These are phyloP conservation scores for Candida caryicola DNA, from an alignment of 805 yeast species.

Conservation along the genomic window DNA sequence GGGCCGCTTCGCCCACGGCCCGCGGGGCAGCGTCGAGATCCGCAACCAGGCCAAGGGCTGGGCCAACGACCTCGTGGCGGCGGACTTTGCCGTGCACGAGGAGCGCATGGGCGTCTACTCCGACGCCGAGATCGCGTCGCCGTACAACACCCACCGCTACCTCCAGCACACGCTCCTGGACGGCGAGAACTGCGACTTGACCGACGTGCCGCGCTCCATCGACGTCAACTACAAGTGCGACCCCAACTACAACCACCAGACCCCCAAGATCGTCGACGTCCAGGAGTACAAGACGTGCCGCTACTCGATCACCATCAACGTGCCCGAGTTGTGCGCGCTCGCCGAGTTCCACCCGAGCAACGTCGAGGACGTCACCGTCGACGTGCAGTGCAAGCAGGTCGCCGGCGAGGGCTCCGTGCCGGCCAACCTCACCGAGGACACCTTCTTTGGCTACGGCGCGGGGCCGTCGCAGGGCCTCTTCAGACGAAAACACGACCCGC, in stretches of 20 bases:
- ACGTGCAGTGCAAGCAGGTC: conserved; percentile 25
- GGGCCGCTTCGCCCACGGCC: conserved; percentile 33
- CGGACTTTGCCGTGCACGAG: conserved; percentile 27
- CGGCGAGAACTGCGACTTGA: conserved; percentile 63
- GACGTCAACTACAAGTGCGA: conserved; percentile 61
- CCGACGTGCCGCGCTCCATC: conserved; percentile 48
- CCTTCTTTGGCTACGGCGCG: background rate
- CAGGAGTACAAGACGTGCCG: conserved; percentile 57
- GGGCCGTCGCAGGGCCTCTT: background rate
- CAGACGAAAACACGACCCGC: conserved; percentile 17
- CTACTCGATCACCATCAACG: conserved; percentile 49
- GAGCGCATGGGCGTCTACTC: conserved; percentile 24
- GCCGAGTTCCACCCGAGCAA: conserved; percentile 31
- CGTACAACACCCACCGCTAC: conserved; percentile 25
- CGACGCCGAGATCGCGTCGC: conserved; percentile 16
- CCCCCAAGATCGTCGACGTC: conserved; percentile 34
- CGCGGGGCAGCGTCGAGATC: conserved; percentile 13
- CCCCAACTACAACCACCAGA: conserved; percentile 46
- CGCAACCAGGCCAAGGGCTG: conserved; percentile 20
- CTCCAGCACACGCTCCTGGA: conserved; percentile 34
- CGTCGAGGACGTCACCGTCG: conserved; percentile 22
- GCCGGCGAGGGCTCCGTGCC: conserved; percentile 5
- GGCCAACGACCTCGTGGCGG: conserved; percentile 13
- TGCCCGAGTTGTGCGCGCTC: conserved; percentile 48
- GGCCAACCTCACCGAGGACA: background rate